Percentiles rank a stretch among this genome's conserved stretches.
Conservation (phyloP, 352 stramenopile genomes). For the Thraustochytrium aureum region DNA sequence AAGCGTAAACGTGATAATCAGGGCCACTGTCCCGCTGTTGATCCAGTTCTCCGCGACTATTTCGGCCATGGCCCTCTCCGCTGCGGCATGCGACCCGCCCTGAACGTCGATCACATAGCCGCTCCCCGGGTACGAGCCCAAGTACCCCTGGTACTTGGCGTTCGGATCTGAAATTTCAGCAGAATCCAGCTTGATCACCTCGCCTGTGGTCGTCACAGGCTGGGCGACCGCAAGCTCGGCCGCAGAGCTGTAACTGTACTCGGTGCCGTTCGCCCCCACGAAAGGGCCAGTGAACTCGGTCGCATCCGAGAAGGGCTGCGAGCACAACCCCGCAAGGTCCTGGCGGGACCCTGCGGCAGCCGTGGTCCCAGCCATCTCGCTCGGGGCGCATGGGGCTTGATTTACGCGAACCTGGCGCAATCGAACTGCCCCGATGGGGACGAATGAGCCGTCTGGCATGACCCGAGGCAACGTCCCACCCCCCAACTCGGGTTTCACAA, state of each 20-base stretch:
- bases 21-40: constrained; percentile 11
- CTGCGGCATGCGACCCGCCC: neutral
- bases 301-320: neutral
- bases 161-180: neutral
- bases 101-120: constrained; percentile 38
- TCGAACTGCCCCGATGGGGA: constrained; percentile 26
- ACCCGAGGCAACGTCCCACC: neutral
- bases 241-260: neutral
- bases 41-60: neutral
- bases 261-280: neutral
- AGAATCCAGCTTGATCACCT: neutral
- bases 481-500: neutral
- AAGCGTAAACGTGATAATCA: constrained; percentile 27
- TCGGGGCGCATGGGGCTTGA: neutral
- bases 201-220: neutral
- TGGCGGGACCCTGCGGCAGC: too few species aligned
- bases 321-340: too few species aligned
- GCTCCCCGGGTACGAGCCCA: neutral
- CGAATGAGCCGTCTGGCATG: constrained; percentile 21
- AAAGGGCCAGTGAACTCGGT: neutral
- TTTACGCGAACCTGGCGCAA: constrained; percentile 45
- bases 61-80: neutral
- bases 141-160: neutral
- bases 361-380: too few species aligned
- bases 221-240: neutral